These are phyloP conservation scores for Eucalyptus curtisii DNA, from an alignment of 345 rosid genomes.

Conservation along the genomic window DNA sequence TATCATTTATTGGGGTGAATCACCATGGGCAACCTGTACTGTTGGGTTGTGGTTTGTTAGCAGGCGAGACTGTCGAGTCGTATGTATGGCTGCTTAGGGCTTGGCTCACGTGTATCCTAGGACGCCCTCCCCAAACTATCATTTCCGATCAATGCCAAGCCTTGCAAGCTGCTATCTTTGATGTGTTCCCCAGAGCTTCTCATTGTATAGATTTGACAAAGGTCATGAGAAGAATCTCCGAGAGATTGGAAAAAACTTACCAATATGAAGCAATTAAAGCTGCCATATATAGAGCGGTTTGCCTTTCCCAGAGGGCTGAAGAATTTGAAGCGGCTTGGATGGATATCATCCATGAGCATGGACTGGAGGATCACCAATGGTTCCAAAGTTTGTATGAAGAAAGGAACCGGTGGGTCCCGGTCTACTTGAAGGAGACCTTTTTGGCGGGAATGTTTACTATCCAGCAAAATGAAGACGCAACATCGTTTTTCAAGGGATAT, in stretches of 20 bases:
- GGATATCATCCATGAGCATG: constrained; percentile 39
- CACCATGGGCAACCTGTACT: constrained; percentile 64
- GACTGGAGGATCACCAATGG: constrained; percentile 41
- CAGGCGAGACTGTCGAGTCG: constrained; percentile 48
- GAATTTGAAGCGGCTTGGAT: constrained; percentile 82
- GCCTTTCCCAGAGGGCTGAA: constrained; percentile 44
- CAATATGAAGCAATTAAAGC: constrained; percentile 35
- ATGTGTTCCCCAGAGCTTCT: constrained; percentile 68
- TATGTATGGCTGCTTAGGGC: constrained; percentile 75
- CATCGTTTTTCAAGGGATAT: constrained; percentile 46
- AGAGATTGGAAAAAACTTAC: constrained; percentile 26
- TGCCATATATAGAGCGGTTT: constrained; percentile 31
- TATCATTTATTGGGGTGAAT: constrained; percentile 58
- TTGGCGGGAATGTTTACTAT: constrained; percentile 46
- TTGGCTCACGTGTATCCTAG: constrained; percentile 69
- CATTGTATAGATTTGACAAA: constrained; percentile 44
- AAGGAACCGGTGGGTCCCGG: constrained; percentile 72
- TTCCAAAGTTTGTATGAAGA: constrained; percentile 41
- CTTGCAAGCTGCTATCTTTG: constrained; percentile 48
- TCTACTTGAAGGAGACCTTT: constrained; percentile 58
- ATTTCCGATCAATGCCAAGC: constrained; percentile 51
- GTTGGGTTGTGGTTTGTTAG: constrained; percentile 59
- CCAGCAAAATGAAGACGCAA: constrained; percentile 23
- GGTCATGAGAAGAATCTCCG: constrained; percentile 36
- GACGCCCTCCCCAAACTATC: constrained; percentile 62